Base-by-base conservation (phyloP, 2,329 filamentous ascomycete species). In the Beauveria sp. region DNA sequence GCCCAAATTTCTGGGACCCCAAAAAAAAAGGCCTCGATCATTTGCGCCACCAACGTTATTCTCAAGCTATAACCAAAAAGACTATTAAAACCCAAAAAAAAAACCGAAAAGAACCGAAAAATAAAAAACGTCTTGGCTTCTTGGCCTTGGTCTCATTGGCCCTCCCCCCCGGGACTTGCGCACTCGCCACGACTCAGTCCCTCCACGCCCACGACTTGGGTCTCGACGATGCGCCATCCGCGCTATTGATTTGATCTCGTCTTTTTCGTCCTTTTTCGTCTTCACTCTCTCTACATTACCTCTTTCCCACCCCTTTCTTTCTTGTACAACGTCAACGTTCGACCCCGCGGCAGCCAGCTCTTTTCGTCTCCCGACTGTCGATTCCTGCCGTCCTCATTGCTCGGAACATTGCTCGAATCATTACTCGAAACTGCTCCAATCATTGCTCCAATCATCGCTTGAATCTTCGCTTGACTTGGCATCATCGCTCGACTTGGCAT, bases 171-270 rank as follows among this genome's bases (percentile, higher is more conserved):
- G 57, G 57, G 40, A 52, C 57, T 60, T 52, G 18, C 34, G 34
- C 57, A 48, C 10, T 60, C 57, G 28, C 57, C 57, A 53, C 57
- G 57, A 60, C 57, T 60, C 57, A 53, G 34, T 38, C n/a, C 22
- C 28, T n/a, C 43, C 38, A 6, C 48, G 12, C 43, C 43, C 46
- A 59, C 46, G 24, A 43, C 34, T 24, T 59, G 56, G 45, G 55
- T 22, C 55, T 50, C 46, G 55, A 58, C 45, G 49, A 60, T 52
- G 46, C 57, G 57, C 57, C 57, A 53, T 53, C 57, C 57, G 40
- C 57, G 40, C 49, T 60, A 60, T 53, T 60, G 49, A 58, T 34
- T 38, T 60, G 38, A 34, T 34, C 49, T 60, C 46, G 48, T 24
- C 38, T 60, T 26, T 22, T 24, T 48, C 28, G 14, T 20, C 3